Base-by-base conservation (phyloP, 1,284 basidiomycete species). In the Fomitopsis pinicola region DNA sequence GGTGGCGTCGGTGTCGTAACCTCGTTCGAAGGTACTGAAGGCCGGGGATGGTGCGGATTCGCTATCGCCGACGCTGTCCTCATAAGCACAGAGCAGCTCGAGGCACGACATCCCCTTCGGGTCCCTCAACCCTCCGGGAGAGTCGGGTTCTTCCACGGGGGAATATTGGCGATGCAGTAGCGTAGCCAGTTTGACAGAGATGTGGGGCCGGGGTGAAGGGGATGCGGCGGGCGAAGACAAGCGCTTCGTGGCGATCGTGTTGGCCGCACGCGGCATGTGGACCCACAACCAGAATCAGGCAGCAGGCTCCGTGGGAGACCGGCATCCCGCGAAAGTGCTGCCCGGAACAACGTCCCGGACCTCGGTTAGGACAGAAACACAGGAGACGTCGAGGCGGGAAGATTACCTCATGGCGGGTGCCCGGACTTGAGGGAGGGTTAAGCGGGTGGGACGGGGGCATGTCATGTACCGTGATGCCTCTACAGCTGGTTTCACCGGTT, bases 181-280 rank as follows among this genome's bases (percentile, higher is more conserved):
- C 56, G 57, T 59, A 59, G 64, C 53, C 50, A 59, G 30, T 56
- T 48, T 50, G 59, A 58, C 61, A 58, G 64, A 46, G 62, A 64
- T 42, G 61, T 62, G 62, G 57, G 63, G 60, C 46, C 62, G 60
- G 22, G 61, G 55, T 59, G 61, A 48, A 62, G 55, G 38, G 63
- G 60, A 33, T 26, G 63, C 45, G 61, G 64, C 52, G 65, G 63
- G 64, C 62, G 63, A 44, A 60, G 59, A 62, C 62, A 67, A 65
- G 66, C 68, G 68, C 68, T 64, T 62, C 57, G 60, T 9, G 42
- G 68, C 62, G 67, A 65, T 60, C 61, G 65, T 55, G 58, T 57
- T 65, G 62, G 61, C 68, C 68, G 67, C 66, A 50, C 66, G 62
- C 63, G 68, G 68, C 64, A 69, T 66, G 62, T 52, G 67, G 59